Conservation (phyloP, 441 rosid genomes). For the Adansonia gregorii region DNA sequence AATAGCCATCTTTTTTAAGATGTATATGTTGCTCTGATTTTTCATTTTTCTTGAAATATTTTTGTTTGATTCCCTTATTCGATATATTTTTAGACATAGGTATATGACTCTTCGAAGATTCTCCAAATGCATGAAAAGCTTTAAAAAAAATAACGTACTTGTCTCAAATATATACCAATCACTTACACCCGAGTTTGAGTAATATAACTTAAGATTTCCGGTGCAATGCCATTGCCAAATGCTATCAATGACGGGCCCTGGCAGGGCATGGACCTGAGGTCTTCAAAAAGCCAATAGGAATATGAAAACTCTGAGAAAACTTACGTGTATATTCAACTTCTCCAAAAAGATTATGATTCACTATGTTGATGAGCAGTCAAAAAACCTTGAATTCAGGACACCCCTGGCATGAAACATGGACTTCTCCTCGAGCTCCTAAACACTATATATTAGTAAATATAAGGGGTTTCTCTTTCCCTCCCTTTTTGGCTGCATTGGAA, state of each 20-base stretch:
- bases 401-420: not conserved
- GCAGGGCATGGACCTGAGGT: not conserved
- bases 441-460: not conserved
- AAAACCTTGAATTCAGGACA: not conserved
- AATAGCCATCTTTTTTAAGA: not conserved
- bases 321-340: not conserved
- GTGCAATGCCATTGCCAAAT: not conserved
- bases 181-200: too few relatives aligned
- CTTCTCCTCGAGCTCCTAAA: constrained; percentile 9
- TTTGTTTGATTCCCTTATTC: too few relatives aligned
- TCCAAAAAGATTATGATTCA: not conserved
- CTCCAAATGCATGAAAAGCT: too few relatives aligned
- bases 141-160: too few relatives aligned
- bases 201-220: not conserved
- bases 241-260: not conserved
- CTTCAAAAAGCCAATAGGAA: not conserved
- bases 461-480: not conserved
- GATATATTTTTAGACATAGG: too few relatives aligned
- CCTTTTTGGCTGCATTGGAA: not conserved
- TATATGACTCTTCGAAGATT: too few relatives aligned
- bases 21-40: too few relatives aligned
- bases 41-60: too few relatives aligned
- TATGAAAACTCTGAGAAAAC: not conserved
- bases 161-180: too few relatives aligned
- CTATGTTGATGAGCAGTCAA: not conserved